Percentiles rank a stretch among this genome's conserved stretches.
Evolutionary conservation across 2,329 filamentous ascomycete genomes (phyloP).

Genomic region (Pestalotiopsis sp.): DNA sequence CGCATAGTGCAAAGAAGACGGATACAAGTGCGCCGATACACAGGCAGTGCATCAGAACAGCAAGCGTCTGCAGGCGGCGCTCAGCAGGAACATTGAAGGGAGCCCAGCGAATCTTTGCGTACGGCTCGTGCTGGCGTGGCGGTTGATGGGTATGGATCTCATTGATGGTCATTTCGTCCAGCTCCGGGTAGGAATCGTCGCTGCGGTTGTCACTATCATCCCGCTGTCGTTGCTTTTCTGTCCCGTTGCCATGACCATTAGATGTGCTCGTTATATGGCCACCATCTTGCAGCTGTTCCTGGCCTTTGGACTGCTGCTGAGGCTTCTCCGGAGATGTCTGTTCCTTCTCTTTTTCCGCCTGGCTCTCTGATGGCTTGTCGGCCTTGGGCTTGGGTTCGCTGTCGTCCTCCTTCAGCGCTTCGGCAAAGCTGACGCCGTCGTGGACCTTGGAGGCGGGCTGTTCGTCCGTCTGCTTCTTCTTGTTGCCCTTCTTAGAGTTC

Average conservation of each 20-base stretch:
- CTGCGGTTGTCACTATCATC: conserved; percentile 15
- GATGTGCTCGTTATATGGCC: neutral
- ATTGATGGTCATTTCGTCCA: conserved; percentile 34
- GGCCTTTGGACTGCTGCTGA: neutral
- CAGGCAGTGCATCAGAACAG: conserved; percentile 75
- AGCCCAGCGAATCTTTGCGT: conserved; percentile 75
- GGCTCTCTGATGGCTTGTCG: neutral
- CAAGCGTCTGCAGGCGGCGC: conserved; percentile 75
- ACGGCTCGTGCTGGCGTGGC: conserved; percentile 21
- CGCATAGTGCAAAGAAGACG: conserved; percentile 87
- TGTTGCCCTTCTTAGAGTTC: neutral
- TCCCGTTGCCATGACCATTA: neutral
- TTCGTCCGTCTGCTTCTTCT: conserved; percentile 10
- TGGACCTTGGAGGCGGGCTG: conserved; percentile 9
- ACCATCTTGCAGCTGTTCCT: neutral
- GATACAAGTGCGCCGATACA: conserved; percentile 73
- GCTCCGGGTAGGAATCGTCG: conserved; percentile 35
- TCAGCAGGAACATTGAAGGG: conserved; percentile 74
- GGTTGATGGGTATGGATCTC: conserved; percentile 29
- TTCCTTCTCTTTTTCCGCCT: neutral
- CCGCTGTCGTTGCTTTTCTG: neutral
- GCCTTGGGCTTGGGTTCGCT: neutral
- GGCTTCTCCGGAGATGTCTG: neutral
- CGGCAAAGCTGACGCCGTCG: conserved; percentile 14
- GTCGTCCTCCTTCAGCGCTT: conserved; percentile 13